These are phyloP conservation scores for Adansonia digitata DNA, from an alignment of 345 rosid genomes.

Conservation along the genomic window DNA sequence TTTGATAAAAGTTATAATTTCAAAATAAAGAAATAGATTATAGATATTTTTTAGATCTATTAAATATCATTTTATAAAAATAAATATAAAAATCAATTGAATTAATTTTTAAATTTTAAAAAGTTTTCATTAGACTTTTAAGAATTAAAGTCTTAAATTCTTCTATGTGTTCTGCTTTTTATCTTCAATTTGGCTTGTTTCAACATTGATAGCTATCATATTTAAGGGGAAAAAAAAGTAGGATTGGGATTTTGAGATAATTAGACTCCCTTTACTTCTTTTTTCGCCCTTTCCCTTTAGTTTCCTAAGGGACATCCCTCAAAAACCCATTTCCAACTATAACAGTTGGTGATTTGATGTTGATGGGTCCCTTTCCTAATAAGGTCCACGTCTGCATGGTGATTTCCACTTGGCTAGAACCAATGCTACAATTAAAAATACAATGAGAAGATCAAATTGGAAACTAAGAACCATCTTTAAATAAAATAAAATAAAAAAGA, in stretches of 20 bases:
- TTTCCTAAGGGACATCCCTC: not conserved
- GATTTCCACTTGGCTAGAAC: constrained; percentile 24
- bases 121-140: too few relatives aligned
- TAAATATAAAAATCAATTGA: too few relatives aligned
- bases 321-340: not conserved
- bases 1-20: too few relatives aligned
- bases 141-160: too few relatives aligned
- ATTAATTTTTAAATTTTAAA: too few relatives aligned
- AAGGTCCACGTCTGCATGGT: constrained; percentile 28
- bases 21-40: too few relatives aligned
- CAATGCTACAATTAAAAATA: not conserved
- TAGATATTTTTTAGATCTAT: too few relatives aligned
- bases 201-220: not conserved
- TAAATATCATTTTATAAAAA: too few relatives aligned
- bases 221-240: not conserved
- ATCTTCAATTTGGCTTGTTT: not conserved
- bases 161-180: not conserved
- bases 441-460: not conserved
- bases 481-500: too few relatives aligned
- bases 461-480: not conserved
- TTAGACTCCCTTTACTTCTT: not conserved
- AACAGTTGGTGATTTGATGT: constrained; percentile 20
- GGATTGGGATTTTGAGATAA: not conserved
- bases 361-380: constrained; percentile 9
- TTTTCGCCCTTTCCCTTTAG: not conserved